Percentiles rank a stretch among this genome's conserved stretches.
phyloP scores from a whole-genome alignment of 2,329 filamentous ascomycete species.

The Penicillium paneum region DNA sequence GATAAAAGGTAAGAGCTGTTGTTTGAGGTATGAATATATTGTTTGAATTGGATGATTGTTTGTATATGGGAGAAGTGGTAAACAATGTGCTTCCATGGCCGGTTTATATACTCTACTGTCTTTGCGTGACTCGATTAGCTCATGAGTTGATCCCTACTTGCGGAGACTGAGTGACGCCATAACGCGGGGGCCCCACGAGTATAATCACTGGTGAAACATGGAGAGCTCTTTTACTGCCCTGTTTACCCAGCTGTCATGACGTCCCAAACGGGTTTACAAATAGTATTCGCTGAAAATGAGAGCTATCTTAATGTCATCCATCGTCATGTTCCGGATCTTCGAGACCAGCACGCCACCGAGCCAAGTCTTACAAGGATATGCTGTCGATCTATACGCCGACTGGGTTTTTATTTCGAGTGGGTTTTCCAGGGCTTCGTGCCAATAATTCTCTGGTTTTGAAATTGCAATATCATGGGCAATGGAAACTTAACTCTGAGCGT shows the following conservation, averaged over 20 bases:
- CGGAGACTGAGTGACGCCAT: constrained; percentile 18
- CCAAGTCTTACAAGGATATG: background rate
- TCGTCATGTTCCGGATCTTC: constrained; percentile 16
- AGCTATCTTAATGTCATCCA: constrained; percentile 14
- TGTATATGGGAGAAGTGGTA: background rate
- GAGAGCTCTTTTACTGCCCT: background rate
- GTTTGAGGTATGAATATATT: background rate
- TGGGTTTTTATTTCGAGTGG: background rate
- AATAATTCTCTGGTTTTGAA: background rate
- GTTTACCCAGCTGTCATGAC: constrained; percentile 16
- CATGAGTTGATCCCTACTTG: background rate
- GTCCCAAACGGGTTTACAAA: constrained; percentile 6
- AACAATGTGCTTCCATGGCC: background rate
- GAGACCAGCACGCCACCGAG: constrained; percentile 10
- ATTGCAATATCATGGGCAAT: background rate
- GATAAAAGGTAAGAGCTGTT: background rate
- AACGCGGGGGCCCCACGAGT: constrained; percentile 7
- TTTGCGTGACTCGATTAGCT: background rate
- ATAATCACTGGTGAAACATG: background rate
- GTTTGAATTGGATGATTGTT: background rate
- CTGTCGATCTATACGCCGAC: background rate
- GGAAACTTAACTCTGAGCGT: background rate
- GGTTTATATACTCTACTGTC: constrained; percentile 11
- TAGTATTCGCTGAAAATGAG: background rate
- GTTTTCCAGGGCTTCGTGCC: background rate